Conservation (phyloP, 352 stramenopile species). For the Aphanomyces invadans region DNA sequence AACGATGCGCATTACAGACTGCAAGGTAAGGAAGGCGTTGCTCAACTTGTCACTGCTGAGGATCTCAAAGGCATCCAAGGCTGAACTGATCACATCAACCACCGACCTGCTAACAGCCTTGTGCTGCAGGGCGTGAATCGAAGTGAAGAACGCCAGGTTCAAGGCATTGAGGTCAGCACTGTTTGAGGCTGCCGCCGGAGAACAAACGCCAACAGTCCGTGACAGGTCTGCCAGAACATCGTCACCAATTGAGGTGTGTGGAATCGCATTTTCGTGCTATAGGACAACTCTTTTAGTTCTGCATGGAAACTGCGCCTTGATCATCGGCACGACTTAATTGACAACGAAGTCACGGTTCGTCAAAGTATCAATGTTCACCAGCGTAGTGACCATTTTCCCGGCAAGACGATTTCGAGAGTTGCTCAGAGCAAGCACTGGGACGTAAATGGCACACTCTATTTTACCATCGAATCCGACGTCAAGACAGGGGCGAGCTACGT, state of each 20-base stretch:
- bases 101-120: not conserved
- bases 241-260: too few relatives aligned
- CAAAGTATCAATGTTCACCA: too few relatives aligned
- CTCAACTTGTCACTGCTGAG: not conserved
- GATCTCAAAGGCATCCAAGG: not conserved
- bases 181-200: not conserved
- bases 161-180: constrained; percentile 24
- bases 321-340: too few relatives aligned
- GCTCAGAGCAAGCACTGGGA: not conserved
- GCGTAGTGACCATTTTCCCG: too few relatives aligned
- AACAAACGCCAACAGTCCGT: not conserved
- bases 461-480: not conserved
- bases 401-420: not conserved
- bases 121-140: constrained; percentile 22
- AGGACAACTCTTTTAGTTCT: too few relatives aligned
- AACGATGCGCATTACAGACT: constrained; percentile 17
- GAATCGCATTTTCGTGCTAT: too few relatives aligned
- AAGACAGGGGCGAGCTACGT: not conserved
- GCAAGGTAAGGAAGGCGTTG: constrained; percentile 20
- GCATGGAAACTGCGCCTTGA: too few relatives aligned
- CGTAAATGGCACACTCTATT: not conserved
- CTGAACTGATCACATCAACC: constrained; percentile 7
- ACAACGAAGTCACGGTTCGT: too few relatives aligned
- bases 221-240: too few relatives aligned
- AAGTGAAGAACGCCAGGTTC: constrained; percentile 20